Percentiles rank a stretch among this genome's conserved stretches.
phyloP scores from a whole-genome alignment of 1,284 basidiomycete genomes.

The Rhizoctonia solani region DNA sequence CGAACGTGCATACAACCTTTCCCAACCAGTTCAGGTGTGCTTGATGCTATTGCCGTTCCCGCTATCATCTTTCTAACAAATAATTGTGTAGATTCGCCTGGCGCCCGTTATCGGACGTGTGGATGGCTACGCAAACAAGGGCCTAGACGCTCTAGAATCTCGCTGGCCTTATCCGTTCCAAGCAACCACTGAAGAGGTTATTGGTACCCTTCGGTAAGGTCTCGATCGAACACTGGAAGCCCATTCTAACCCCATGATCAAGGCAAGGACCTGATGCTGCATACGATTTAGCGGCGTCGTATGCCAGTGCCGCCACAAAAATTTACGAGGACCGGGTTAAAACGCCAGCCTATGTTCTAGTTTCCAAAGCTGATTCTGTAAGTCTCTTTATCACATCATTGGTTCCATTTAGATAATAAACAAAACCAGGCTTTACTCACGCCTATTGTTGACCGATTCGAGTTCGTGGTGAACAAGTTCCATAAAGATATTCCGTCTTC shows the following conservation, averaged over 20 bases:
- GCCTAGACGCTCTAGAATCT: slow-evolving; percentile 69
- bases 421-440: slow-evolving; percentile 57
- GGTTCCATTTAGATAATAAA: slow-evolving; percentile 13
- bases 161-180: slow-evolving; percentile 76
- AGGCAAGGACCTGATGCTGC: slow-evolving; percentile 30
- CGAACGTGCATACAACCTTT: slow-evolving; percentile 60
- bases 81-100: slow-evolving; percentile 48
- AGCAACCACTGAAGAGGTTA: slow-evolving; percentile 69
- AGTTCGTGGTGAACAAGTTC: slow-evolving; percentile 60
- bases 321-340: slow-evolving; percentile 66
- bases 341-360: slow-evolving; percentile 64
- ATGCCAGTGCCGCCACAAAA: slow-evolving; percentile 60
- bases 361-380: slow-evolving; percentile 73
- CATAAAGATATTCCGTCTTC: slow-evolving; percentile 41
- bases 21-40: slow-evolving; percentile 62
- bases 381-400: slow-evolving; percentile 41
- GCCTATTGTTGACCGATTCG: slow-evolving; percentile 72
- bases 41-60: neutral
- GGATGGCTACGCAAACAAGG: slow-evolving; percentile 69
- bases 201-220: slow-evolving; percentile 55
- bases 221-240: neutral
- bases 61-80: neutral
- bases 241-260: neutral
- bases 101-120: slow-evolving; percentile 66
- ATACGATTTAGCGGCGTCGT: slow-evolving; percentile 11